A percentile compares a stretch with the other conserved stretches of the same genome.
phyloP scores from a whole-genome alignment of 768 basidiomycete genomes.

The Tulasnella sp. region DNA sequence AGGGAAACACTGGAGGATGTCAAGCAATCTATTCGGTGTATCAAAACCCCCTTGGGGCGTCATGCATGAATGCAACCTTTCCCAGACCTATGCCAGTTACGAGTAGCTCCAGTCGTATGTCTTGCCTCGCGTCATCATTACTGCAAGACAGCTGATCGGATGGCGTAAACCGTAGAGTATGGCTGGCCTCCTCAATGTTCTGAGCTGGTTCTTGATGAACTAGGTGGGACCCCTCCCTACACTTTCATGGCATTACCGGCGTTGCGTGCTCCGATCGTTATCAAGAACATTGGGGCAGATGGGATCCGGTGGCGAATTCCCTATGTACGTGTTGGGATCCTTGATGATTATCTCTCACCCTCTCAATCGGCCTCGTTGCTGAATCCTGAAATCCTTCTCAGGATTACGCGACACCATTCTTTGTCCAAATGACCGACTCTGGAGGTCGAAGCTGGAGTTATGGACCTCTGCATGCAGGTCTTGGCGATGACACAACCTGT shows the following conservation, averaged over 20 bases:
- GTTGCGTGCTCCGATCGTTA: conserved; percentile 9
- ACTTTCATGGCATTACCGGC: conserved; percentile 6
- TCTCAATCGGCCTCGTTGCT: neutral
- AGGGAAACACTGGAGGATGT: conserved; percentile 6
- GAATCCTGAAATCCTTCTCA: neutral
- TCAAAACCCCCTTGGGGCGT: neutral
- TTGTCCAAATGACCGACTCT: conserved; percentile 11
- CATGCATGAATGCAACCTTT: conserved; percentile 4
- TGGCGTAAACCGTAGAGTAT: neutral
- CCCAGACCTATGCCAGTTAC: conserved; percentile 1
- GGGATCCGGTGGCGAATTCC: neutral
- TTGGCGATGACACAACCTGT: neutral
- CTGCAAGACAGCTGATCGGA: neutral
- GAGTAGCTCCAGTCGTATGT: neutral
- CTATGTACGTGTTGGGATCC: neutral
- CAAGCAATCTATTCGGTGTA: conserved; percentile 10
- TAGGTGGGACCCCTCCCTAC: conserved; percentile 9
- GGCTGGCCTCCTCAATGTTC: neutral
- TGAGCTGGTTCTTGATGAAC: neutral
- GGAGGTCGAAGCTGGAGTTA: conserved; percentile 1
- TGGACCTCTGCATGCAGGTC: conserved; percentile 11
- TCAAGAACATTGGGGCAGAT: neutral
- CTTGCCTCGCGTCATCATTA: neutral
- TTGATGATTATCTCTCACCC: neutral
- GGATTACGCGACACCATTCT: conserved; percentile 10